Conservation (phyloP, 2,329 filamentous ascomycete genomes). For the Fusarium hostae region DNA sequence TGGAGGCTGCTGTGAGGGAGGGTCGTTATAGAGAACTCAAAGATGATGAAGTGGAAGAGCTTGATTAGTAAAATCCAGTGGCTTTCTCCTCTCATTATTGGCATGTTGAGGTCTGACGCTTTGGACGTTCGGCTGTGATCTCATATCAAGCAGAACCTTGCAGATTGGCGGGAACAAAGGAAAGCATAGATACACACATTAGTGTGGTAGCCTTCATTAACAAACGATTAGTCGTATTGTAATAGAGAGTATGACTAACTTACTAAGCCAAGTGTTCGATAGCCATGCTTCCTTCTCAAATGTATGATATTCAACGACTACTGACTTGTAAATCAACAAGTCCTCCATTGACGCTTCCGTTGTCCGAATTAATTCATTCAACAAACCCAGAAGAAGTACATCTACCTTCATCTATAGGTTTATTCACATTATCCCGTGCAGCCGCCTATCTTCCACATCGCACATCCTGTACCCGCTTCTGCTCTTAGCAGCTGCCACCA, state of each 20-base stretch:
- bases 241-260: background rate
- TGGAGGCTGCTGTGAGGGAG: conserved; percentile 74
- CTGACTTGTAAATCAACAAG: background rate
- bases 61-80: conserved; percentile 45
- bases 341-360: background rate
- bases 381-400: background rate
- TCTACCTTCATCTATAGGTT: background rate
- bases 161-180: conserved; percentile 8
- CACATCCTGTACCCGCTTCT: background rate
- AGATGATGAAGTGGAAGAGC: conserved; percentile 61
- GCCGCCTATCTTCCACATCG: background rate
- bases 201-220: background rate
- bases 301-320: background rate
- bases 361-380: background rate
- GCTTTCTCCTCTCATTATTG: background rate
- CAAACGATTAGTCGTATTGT: background rate
- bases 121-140: background rate
- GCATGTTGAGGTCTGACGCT: background rate
- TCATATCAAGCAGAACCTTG: background rate
- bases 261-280: background rate
- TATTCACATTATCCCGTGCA: background rate
- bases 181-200: background rate
- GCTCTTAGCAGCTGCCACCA: background rate
- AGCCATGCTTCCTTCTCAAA: background rate
- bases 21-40: conserved; percentile 77